Evolutionary conservation across 768 basidiomycete species (phyloP).

Genomic region (Boletellus emodensis): DNA sequence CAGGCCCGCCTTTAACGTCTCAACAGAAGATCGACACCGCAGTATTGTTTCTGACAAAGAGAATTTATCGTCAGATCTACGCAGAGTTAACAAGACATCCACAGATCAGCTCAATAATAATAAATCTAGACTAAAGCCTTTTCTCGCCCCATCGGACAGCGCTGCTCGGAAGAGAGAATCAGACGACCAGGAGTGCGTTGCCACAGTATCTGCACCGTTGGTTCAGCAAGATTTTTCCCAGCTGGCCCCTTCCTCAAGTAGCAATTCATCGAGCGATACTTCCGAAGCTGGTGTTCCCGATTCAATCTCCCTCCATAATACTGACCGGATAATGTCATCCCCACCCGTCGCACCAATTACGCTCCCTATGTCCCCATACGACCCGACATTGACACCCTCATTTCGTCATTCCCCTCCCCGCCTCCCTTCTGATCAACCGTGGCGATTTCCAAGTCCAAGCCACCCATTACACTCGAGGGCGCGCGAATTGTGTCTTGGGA

Average conservation of each 20-base stretch:
- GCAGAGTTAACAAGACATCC: conserved; percentile 25
- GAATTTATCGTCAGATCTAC: conserved; percentile 30
- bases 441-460: conserved; percentile 77
- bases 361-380: conserved; percentile 68
- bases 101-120: conserved; percentile 14
- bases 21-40: conserved; percentile 62
- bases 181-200: conserved; percentile 8
- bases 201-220: conserved; percentile 21
- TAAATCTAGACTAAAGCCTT: conserved; percentile 20
- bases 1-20: conserved; percentile 19
- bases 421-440: conserved; percentile 74
- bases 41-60: conserved; percentile 32
- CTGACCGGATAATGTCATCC: conserved; percentile 17
- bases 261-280: background rate
- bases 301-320: background rate
- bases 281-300: conserved; percentile 1
- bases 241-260: conserved; percentile 16
- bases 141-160: conserved; percentile 18
- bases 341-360: conserved; percentile 24
- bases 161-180: conserved; percentile 10
- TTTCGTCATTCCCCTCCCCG: conserved; percentile 76
- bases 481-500: conserved; percentile 61
- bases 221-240: conserved; percentile 23
- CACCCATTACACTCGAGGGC: conserved; percentile 68
- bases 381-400: conserved; percentile 69